Evolutionary conservation across 164 flowering plant genomes (phyloP), one percentile per base, ranked within the genome.

Genomic region (Tetrastigma voinierianum): DNA sequence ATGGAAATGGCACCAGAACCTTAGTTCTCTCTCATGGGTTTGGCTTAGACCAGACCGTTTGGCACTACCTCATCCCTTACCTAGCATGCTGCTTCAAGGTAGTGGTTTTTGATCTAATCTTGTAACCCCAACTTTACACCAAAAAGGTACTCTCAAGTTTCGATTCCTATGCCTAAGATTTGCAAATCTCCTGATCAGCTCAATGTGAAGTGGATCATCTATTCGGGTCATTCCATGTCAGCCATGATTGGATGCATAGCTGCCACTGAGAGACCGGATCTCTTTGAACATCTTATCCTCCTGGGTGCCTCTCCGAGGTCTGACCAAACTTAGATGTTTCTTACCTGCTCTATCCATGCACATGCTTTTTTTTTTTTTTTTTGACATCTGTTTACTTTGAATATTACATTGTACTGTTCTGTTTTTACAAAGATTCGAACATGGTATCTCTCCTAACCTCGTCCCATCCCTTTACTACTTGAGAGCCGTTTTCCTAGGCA

Each of bases 221-320:
- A 72, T 49, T 15, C 79, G 40, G 86, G 83, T 20, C 83, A 82
- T 64, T 82, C 86, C 68, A 70, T 79, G 74, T 79, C 81, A 11
- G 83, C 83, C 64, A 80, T 80, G 81, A 63, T 80, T 49, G 86
- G 83, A 2, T 66, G 74, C 68, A 18, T 80, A 2, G 86, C 86
- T 23, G 67, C 86, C 9, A 67, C 67, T 1, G 19, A 55, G 10
- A 67, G 81, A n/a, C 86, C 86, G 7, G 65, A 73, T 9, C 83
- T 79, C 61, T 82, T 82, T 18, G 21, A 59, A 7, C 74, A 73
- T 46, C 81, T 82, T 15, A 59, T 82, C 24, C 45, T 82, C 1
- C 58, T 79, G 0, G 43, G 70, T 25, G 83, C 72, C 56, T 82
- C 86, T 58, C 86, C 86, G 4, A 79, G 83, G 86, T 73, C 40